phyloP scores from a whole-genome alignment of 2,329 filamentous ascomycete genomes.

The Aureobasidium sp. region DNA sequence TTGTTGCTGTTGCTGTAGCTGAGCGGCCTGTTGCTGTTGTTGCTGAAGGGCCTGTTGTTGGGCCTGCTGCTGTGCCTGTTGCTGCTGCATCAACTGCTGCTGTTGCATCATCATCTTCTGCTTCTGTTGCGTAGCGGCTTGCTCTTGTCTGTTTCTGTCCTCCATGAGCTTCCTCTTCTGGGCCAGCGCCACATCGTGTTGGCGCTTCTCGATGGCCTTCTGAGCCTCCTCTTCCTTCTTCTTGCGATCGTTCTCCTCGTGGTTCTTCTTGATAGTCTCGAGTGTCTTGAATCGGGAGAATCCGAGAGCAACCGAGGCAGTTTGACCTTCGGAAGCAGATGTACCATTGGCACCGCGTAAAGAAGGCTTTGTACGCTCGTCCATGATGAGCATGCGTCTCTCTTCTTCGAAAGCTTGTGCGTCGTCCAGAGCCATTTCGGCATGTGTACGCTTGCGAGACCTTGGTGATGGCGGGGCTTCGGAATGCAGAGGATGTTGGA shows the following conservation, averaged over 20 bases:
- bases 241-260: slow-evolving; percentile 57
- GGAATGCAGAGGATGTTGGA: slow-evolving; percentile 69
- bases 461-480: slow-evolving; percentile 74
- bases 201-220: slow-evolving; percentile 29
- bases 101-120: slow-evolving; percentile 31
- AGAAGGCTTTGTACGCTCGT: slow-evolving; percentile 65
- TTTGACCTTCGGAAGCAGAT: slow-evolving; percentile 64
- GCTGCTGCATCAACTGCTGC: slow-evolving; percentile 29
- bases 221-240: slow-evolving; percentile 47
- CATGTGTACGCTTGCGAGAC: slow-evolving; percentile 83
- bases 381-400: slow-evolving; percentile 83
- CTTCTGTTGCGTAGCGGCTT: slow-evolving; percentile 35
- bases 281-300: slow-evolving; percentile 91
- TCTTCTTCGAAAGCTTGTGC: slow-evolving; percentile 82
- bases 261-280: slow-evolving; percentile 70
- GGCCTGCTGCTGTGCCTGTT: slow-evolving; percentile 35
- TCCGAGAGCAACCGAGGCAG: slow-evolving; percentile 64
- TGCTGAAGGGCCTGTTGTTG: slow-evolving; percentile 30
- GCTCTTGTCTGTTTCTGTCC: slow-evolving; percentile 24
- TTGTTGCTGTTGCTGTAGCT: slow-evolving; percentile 32
- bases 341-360: slow-evolving; percentile 47
- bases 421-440: slow-evolving; percentile 91
- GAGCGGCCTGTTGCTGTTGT: slow-evolving; percentile 39
- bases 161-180: slow-evolving; percentile 29
- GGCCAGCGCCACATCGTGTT: slow-evolving; percentile 28